phyloP scores from a whole-genome alignment of 495 filamentous ascomycete species.

The Penicillium macrosclerotiorum region DNA sequence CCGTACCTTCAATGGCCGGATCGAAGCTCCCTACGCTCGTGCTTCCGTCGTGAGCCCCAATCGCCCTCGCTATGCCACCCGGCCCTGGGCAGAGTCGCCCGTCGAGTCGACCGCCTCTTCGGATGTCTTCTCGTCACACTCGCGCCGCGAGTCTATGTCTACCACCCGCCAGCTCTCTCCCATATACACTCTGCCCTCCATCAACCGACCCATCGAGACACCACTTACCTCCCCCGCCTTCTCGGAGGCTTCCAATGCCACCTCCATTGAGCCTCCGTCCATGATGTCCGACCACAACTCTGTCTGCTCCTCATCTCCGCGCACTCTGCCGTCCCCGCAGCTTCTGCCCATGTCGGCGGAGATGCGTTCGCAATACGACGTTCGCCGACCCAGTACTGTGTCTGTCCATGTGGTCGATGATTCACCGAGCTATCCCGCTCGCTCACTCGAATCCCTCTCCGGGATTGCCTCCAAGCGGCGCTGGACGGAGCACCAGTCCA shows the following conservation, averaged over 20 bases:
- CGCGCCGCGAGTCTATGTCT: slow-evolving; percentile 30
- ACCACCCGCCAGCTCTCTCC: slow-evolving; percentile 42
- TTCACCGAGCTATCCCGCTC: slow-evolving; percentile 21
- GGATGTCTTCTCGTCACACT: slow-evolving; percentile 16
- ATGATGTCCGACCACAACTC: slow-evolving; percentile 70
- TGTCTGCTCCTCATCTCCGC: slow-evolving; percentile 56
- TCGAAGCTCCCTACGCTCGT: slow-evolving; percentile 42
- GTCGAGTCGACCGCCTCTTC: slow-evolving; percentile 9
- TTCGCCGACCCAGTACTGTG: slow-evolving; percentile 24
- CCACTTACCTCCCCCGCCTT: slow-evolving; percentile 70
- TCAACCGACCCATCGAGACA: slow-evolving; percentile 53
- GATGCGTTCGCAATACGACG: slow-evolving; percentile 33
- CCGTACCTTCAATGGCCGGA: slow-evolving; percentile 41
- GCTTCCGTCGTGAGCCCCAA: slow-evolving; percentile 34
- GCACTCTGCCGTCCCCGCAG: slow-evolving; percentile 43
- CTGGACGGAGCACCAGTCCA: slow-evolving; percentile 35
- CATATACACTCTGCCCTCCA: slow-evolving; percentile 43
- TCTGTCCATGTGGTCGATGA: slow-evolving; percentile 33
- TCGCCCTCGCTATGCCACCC: slow-evolving; percentile 35
- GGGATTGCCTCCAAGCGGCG: slow-evolving; percentile 31
- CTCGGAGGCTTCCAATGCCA: slow-evolving; percentile 57
- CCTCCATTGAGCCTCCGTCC: slow-evolving; percentile 65
- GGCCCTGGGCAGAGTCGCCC: slow-evolving; percentile 35
- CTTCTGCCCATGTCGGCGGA: slow-evolving; percentile 40
- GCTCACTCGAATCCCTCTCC: slow-evolving; percentile 29